Percentiles rank a stretch among this genome's conserved stretches.
Evolutionary conservation across 1,139 yeast species (phyloP).

Genomic region (Spencermartinsiella ligniputridi): DNA sequence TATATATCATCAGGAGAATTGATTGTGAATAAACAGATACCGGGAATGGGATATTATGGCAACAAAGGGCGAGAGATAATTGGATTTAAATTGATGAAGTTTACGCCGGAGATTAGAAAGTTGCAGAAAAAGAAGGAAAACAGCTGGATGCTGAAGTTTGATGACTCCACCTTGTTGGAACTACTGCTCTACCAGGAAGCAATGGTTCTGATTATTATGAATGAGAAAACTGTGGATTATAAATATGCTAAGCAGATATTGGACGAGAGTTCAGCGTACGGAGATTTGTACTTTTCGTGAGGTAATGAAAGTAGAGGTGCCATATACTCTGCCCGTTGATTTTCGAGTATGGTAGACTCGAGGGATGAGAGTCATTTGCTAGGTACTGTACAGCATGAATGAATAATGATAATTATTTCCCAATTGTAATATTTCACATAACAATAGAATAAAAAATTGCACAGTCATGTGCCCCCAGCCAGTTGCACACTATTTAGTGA

Average conservation of each 20-base stretch:
- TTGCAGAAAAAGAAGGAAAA: background rate
- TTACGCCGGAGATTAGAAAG: background rate
- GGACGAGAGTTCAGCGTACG: constrained; percentile 13
- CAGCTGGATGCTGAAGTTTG: constrained; percentile 9
- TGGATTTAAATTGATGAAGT: constrained; percentile 1
- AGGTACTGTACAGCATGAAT: background rate
- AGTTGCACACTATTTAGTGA: too few species aligned
- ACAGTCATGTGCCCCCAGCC: too few species aligned
- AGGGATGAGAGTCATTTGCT: background rate
- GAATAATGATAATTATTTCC: background rate
- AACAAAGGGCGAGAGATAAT: constrained; percentile 8
- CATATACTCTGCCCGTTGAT: constrained; percentile 2
- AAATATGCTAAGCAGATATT: constrained; percentile 10
- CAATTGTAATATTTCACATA: too few species aligned
- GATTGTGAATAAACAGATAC: constrained; percentile 7
- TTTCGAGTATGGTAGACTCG: background rate
- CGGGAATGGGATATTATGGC: constrained; percentile 10
- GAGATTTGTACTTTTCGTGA: constrained; percentile 12
- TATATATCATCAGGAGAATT: constrained; percentile 4
- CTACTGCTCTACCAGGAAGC: constrained; percentile 15
- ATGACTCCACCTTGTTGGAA: constrained; percentile 7
- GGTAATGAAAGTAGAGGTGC: constrained; percentile 11
- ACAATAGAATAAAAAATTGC: too few species aligned
- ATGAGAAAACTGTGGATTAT: constrained; percentile 6
- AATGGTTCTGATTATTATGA: constrained; percentile 9